Evolutionary conservation across 768 basidiomycete species (phyloP).

Genomic region (Termitomyces titanicus): DNA sequence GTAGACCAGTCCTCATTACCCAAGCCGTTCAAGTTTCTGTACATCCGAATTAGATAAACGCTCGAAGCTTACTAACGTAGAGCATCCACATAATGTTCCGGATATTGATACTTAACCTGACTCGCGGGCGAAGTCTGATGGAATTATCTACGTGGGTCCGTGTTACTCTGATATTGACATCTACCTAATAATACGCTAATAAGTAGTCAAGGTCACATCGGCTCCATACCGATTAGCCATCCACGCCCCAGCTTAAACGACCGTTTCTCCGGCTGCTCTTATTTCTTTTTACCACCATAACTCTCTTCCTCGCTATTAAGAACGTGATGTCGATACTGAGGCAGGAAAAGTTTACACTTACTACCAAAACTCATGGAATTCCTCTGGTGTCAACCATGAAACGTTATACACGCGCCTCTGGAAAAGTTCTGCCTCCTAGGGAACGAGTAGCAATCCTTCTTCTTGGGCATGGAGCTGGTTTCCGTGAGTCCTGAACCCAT

Average conservation of each 20-base stretch:
- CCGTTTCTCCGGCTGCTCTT: neutral
- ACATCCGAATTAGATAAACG: too few relatives aligned
- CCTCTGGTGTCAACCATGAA: conserved; percentile 25
- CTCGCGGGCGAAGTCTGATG: too few relatives aligned
- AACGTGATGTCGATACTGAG: neutral
- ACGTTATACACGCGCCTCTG: conserved; percentile 19
- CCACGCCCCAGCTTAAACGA: too few relatives aligned
- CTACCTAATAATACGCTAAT: too few relatives aligned
- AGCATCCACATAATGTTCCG: too few relatives aligned
- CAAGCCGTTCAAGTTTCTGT: too few relatives aligned
- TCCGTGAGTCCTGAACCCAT: conserved; percentile 18
- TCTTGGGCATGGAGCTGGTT: conserved; percentile 27
- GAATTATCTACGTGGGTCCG: neutral
- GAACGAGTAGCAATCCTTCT: conserved; percentile 21
- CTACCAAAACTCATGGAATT: conserved; percentile 23
- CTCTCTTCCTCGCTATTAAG: neutral
- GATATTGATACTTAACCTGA: too few relatives aligned
- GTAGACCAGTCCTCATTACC: too few relatives aligned
- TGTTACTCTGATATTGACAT: neutral
- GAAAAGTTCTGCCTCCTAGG: neutral
- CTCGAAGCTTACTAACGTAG: too few relatives aligned
- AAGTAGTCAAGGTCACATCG: too few relatives aligned
- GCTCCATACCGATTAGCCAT: too few relatives aligned
- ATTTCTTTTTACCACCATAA: too few relatives aligned
- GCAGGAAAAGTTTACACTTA: conserved; percentile 26